Conservation (phyloP, 805 yeast species). For the Metschnikowia borealis region DNA sequence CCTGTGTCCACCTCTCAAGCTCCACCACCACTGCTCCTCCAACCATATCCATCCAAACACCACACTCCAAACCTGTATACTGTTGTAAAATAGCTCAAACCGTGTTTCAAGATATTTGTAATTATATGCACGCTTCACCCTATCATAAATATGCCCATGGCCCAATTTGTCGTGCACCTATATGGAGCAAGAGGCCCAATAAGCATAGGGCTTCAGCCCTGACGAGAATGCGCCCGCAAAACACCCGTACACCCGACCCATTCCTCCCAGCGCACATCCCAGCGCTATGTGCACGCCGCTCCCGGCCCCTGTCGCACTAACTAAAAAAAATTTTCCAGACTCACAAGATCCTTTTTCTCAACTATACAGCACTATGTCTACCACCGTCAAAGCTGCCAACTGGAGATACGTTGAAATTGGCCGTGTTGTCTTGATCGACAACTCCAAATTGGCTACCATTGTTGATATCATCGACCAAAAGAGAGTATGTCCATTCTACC, state of each 20-base stretch:
- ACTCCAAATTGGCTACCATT: slow-evolving; percentile 91
- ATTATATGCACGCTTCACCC: no score
- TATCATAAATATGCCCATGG: no score
- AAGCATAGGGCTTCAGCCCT: slow-evolving; percentile 19
- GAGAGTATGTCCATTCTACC: slow-evolving; percentile 63
- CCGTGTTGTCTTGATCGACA: slow-evolving; percentile 88
- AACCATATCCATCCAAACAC: no score
- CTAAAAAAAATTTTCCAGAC: slow-evolving; percentile 16
- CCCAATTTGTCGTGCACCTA: no score
- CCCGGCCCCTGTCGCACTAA: slow-evolving; percentile 12
- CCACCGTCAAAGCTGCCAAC: slow-evolving; percentile 92
- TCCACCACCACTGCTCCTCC: no score
- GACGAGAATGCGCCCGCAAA: neutral
- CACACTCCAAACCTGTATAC: no score
- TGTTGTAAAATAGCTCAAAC: no score
- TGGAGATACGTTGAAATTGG: slow-evolving; percentile 99
- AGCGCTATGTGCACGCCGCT: slow-evolving; percentile 11
- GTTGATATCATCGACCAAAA: slow-evolving; percentile 99
- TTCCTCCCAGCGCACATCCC: neutral
- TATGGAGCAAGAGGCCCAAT: no score
- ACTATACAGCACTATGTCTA: slow-evolving; percentile 19
- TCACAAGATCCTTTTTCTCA: slow-evolving; percentile 10
- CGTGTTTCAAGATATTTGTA: no score
- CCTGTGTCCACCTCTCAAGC: no score
- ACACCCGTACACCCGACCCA: slow-evolving; percentile 8